phyloP scores from a whole-genome alignment of 129 eudicot species.

The Logfia minima region DNA sequence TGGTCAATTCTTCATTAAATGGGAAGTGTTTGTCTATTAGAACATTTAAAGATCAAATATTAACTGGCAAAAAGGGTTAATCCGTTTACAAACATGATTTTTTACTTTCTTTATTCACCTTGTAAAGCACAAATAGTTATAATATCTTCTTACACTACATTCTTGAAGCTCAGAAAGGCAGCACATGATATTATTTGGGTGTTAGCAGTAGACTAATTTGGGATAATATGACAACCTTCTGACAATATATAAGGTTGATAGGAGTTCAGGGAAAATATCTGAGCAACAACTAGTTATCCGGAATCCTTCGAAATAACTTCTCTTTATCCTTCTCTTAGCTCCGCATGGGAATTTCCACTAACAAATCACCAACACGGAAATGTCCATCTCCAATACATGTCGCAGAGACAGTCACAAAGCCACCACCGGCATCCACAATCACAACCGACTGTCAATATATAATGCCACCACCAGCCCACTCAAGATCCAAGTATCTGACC shows the following conservation, averaged over 20 bases:
- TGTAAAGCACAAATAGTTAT: not conserved
- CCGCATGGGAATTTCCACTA: not conserved
- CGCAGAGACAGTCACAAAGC: not conserved
- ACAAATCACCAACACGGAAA: not conserved
- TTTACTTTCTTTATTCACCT: not conserved
- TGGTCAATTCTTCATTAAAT: not conserved
- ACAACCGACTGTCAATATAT: not conserved
- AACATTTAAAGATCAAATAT: not conserved
- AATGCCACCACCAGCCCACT: not conserved
- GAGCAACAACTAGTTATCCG: not conserved
- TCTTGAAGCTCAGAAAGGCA: not conserved
- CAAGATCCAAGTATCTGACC: not conserved
- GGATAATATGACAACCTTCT: not conserved
- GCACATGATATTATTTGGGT: not conserved
- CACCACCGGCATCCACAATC: not conserved
- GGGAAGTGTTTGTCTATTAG: not conserved
- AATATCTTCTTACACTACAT: not conserved
- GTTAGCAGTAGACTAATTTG: not conserved
- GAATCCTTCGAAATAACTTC: not conserved
- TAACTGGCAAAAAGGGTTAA: not conserved
- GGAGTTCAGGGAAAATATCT: not conserved
- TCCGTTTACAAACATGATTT: not conserved
- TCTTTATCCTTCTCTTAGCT: not conserved
- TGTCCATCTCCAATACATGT: not conserved
- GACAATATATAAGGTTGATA: not conserved